These are phyloP conservation scores for Echites panduratus DNA, from an alignment of 257 asterid species.

Conservation along the genomic window DNA sequence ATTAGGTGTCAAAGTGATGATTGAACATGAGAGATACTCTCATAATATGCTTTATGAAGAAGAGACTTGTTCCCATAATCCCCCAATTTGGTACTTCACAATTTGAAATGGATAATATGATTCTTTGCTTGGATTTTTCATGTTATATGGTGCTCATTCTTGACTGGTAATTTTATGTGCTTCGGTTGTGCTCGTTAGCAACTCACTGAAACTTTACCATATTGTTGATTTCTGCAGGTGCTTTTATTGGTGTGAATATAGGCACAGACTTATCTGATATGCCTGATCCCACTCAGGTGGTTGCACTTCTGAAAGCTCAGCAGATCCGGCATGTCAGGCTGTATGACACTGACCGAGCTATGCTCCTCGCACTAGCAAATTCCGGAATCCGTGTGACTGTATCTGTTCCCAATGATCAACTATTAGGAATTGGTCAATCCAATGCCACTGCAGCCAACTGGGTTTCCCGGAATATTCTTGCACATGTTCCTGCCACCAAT, in stretches of 20 bases:
- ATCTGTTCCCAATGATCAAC: slow-evolving; percentile 78
- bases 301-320: slow-evolving; percentile 78
- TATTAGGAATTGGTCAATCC: slow-evolving; percentile 80
- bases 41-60: background rate
- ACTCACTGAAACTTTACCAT: background rate
- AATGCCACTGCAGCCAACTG: slow-evolving; percentile 85
- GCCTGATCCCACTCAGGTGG: slow-evolving; percentile 82
- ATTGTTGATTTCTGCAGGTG: slow-evolving; percentile 32
- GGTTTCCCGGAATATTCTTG: slow-evolving; percentile 68
- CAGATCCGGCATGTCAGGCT: slow-evolving; percentile 73
- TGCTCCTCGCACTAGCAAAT: slow-evolving; percentile 77
- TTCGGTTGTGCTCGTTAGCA: background rate
- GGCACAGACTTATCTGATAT: slow-evolving; percentile 80
- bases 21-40: background rate
- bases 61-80: background rate
- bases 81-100: background rate
- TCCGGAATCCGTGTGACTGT: slow-evolving; percentile 63
- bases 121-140: background rate
- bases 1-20: background rate
- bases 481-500: slow-evolving; percentile 76
- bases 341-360: slow-evolving; percentile 57
- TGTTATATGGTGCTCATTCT: background rate
- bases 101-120: background rate
- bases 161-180: background rate
- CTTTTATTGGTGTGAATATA: slow-evolving; percentile 74